A percentile compares a stretch with the other conserved stretches of the same genome.
phyloP scores from a whole-genome alignment of 2,329 filamentous ascomycete genomes.

The Penicillium digitatum region DNA sequence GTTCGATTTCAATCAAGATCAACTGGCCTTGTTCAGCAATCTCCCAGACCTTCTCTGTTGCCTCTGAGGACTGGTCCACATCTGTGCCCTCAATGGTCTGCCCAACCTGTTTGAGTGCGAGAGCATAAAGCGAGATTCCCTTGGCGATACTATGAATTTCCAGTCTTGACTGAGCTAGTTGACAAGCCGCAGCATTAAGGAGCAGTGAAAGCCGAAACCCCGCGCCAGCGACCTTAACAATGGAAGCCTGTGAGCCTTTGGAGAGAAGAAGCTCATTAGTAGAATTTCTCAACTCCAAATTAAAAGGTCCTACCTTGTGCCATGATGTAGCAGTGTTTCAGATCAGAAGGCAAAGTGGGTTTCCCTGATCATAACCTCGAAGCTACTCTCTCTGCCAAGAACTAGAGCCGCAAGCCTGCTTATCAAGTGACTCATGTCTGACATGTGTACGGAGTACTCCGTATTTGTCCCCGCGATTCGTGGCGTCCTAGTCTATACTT shows the following conservation, averaged over 20 bases:
- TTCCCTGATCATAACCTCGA: conserved; percentile 6
- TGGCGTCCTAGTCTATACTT: conserved; percentile 19
- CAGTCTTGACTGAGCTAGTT: conserved; percentile 37
- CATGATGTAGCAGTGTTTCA: conserved; percentile 10
- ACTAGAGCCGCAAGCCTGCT: conserved; percentile 20
- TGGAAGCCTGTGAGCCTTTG: conserved; percentile 19
- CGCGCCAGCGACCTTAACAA: conserved; percentile 25
- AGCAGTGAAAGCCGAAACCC: conserved; percentile 42
- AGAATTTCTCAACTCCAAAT: background rate
- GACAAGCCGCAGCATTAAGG: conserved; percentile 42
- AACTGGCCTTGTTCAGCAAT: conserved; percentile 39
- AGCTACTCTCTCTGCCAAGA: background rate
- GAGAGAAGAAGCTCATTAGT: background rate
- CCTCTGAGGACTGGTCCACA: conserved; percentile 32
- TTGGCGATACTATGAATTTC: conserved; percentile 44
- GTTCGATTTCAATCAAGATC: conserved; percentile 42
- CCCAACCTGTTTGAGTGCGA: conserved; percentile 39
- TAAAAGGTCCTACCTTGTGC: conserved; percentile 12
- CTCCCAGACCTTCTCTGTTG: conserved; percentile 35
- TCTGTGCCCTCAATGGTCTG: conserved; percentile 31
- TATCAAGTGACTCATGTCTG: conserved; percentile 25
- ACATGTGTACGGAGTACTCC: background rate
- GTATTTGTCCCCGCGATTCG: background rate
- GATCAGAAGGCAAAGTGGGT: background rate
- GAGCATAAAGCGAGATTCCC: conserved; percentile 40